Evolutionary conservation across 352 stramenopile genomes (phyloP), one percentile per base, ranked within the genome.

Genomic region (Globisporangium acanthophoron): DNA sequence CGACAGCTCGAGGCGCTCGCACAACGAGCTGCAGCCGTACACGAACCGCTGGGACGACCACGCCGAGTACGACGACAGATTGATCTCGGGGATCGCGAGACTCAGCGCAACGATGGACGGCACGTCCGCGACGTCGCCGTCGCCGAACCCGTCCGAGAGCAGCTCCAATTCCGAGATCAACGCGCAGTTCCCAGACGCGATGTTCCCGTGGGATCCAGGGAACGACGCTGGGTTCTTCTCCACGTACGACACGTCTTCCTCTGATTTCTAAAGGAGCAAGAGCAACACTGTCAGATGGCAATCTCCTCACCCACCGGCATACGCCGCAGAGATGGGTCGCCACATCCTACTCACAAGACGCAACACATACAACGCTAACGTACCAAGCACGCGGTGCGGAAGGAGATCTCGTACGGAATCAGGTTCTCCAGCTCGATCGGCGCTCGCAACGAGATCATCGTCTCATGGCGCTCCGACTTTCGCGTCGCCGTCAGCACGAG

Each of bases 391-490:
- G 88, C 76, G 1, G 80, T 88, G n/a, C 82, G 78, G 45, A 87
- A 90, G 6, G 73, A 75, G 9, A 92, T 55, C 46, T 80, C 74
- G 60, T 87, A 93, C 7, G 84, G 84, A 8, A 91, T 58, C 5
- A 93, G 64, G 47, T 93, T 93, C 58, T 93, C 84, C 16, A 93
- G 44, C 33, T 80, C 64, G 45, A 93, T 86, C 16, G 81, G 81
- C 11, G 85, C 70, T 9, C 76, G 76, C 33, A 94, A 65, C 3
- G 75, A 80, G 52, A 92, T 83, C 40, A 79, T 74, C 24, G 80
- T 88, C 61, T 92, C 82, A 21, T 88, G 79, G 27, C 82, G 80
- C 49, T 92, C 80, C 0, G 82, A 90, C 60, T 92, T 92, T 7
- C 80, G 71, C 44, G 76, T 66, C 20, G 71, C 78, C 2, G 82